Evolutionary conservation across 2,329 filamentous ascomycete genomes (phyloP).

Genomic region (Stagonosporopsis rhizophila): DNA sequence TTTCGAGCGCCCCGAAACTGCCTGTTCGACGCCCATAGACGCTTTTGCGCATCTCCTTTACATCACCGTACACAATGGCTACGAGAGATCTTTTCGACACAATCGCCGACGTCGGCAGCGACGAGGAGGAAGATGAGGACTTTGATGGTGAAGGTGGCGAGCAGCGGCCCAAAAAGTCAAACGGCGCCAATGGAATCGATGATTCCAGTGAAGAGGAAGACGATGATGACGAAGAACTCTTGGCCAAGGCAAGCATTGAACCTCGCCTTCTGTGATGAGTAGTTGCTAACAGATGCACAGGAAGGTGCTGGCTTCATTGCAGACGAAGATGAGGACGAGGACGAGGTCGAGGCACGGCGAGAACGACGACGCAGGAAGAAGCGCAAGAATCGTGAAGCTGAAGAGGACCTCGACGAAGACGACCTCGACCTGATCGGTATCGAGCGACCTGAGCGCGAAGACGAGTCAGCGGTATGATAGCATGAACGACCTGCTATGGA

Average conservation of each 20-base stretch:
- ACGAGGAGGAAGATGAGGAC: conserved; percentile 53
- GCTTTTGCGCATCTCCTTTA: conserved; percentile 38
- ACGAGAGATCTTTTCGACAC: conserved; percentile 76
- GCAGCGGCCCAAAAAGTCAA: conserved; percentile 32
- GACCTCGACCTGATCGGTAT: conserved; percentile 95
- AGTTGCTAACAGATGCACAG: conserved; percentile 55
- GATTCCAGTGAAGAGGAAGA: conserved; percentile 52
- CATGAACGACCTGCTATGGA: neutral
- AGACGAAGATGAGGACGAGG: conserved; percentile 85
- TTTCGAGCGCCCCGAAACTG: conserved; percentile 21
- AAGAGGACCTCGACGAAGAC: conserved; percentile 87
- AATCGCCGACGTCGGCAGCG: conserved; percentile 86
- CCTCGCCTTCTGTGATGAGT: neutral
- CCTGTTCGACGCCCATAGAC: conserved; percentile 18
- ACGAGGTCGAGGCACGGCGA: conserved; percentile 66
- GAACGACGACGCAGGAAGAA: conserved; percentile 74
- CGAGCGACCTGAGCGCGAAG: conserved; percentile 68
- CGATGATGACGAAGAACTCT: conserved; percentile 49
- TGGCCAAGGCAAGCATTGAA: conserved; percentile 41
- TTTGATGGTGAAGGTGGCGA: conserved; percentile 43
- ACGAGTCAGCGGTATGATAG: conserved; percentile 69
- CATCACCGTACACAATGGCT: conserved; percentile 37
- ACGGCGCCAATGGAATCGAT: conserved; percentile 41
- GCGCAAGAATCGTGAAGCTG: conserved; percentile 78
- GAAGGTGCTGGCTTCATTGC: conserved; percentile 95